Conservation (phyloP, 2,329 filamentous ascomycete species). For the Paraconiothyrium brasiliense region DNA sequence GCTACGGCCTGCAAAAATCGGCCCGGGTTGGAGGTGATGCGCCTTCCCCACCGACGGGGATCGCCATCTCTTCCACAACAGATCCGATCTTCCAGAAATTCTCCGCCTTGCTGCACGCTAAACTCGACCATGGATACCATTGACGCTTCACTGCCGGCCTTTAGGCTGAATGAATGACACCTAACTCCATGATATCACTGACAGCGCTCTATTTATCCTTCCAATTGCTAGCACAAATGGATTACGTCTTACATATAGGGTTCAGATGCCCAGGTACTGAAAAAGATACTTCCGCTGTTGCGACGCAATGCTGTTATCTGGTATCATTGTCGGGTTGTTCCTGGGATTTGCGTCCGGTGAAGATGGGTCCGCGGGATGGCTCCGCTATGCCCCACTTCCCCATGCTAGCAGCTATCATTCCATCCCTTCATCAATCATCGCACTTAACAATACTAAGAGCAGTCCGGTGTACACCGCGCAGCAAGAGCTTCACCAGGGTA, state of each 20-base stretch:
- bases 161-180: constrained; percentile 27
- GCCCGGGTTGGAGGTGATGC: not conserved
- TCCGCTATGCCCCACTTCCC: constrained; percentile 68
- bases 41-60: constrained; percentile 4
- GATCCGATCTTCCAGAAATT: not conserved
- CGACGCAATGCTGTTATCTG: constrained; percentile 2
- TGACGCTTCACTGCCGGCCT: constrained; percentile 7
- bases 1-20: not conserved
- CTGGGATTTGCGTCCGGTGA: constrained; percentile 61
- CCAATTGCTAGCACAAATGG: constrained; percentile 12
- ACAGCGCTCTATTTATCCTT: constrained; percentile 21
- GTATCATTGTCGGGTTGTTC: constrained; percentile 5
- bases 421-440: constrained; percentile 61
- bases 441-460: constrained; percentile 62
- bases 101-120: constrained; percentile 16
- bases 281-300: not conserved
- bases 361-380: constrained; percentile 69
- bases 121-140: not conserved
- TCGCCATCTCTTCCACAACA: not conserved
- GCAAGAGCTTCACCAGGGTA: constrained; percentile 66
- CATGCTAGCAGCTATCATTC: constrained; percentile 49
- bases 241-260: constrained; percentile 3
- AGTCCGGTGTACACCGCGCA: constrained; percentile 69
- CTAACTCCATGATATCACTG: constrained; percentile 17
- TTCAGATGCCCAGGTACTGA: not conserved